Base-by-base conservation (phyloP, 805 yeast species). In the Zygoascus bituminiphila region DNA sequence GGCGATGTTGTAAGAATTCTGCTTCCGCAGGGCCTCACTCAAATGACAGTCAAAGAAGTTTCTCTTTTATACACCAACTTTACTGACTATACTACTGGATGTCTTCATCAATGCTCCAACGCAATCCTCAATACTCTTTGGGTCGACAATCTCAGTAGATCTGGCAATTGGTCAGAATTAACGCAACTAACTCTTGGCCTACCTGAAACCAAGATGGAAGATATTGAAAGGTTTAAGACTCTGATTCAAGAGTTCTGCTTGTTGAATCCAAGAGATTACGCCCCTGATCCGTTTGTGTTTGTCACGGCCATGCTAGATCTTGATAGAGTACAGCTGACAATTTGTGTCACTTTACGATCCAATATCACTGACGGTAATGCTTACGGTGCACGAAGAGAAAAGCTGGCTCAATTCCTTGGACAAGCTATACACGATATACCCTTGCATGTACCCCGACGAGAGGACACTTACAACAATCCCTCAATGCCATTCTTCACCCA, bases 21-120 rank as follows among this genome's bases (percentile, higher is more conserved):
- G 10, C 48, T 56, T 3, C 54, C 58, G 15, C 57, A 58, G 10
- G 58, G 54, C 24, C 43, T 51, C 21, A 51, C 55, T 2, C 55
- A 62, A 17, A 56, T 64, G 62, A 48, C 49, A 4, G 72, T 65
- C 21, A 50, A 51, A 4, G 63, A 66, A 33, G 49, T 68, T 39
- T 63, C 68, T 19, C 60, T 69, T 20, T 54, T 67, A 46, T 67
- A 60, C 48, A 64, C 72, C 2, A 67, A 63, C 8, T 66, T 69
- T 54, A 50, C 44, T 17, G 56, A 59, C 24, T 49, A 48, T 5
- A 56, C 58, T n/a, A 52, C 54, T 23, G 60, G 58, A n/a, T 54
- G 55, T n/a, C 48, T 59, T 4, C 58, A 62, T 14, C 73, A 69
- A 56, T 66, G 63, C 1, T 59, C 73, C 21, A 68, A 69, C 51